A percentile compares a stretch with the other conserved stretches of the same genome.
Conservation (phyloP, 305 asterid genomes). For the Plantago coronopus region DNA sequence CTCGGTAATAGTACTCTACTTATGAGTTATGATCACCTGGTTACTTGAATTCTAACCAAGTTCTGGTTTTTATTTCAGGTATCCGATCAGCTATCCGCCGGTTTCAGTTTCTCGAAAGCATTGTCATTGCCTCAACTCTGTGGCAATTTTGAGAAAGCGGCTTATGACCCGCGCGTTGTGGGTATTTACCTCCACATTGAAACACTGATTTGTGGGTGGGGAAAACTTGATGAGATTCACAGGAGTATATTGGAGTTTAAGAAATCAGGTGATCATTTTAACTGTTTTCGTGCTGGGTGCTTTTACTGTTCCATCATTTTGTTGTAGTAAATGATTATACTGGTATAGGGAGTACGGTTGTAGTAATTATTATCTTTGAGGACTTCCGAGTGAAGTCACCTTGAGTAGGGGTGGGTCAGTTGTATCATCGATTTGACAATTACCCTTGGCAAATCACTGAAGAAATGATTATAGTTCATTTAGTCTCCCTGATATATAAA, state of each 20-base stretch:
- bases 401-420: no score
- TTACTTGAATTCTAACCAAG: no score
- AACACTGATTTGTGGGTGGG: slow-evolving; percentile 77
- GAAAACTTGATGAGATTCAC: slow-evolving; percentile 79
- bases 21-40: no score
- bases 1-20: no score
- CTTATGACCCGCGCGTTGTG: slow-evolving; percentile 76
- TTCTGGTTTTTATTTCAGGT: slow-evolving; percentile 44
- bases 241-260: slow-evolving; percentile 67
- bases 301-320: neutral
- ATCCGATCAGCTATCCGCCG: slow-evolving; percentile 73
- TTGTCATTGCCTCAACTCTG: slow-evolving; percentile 77
- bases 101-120: slow-evolving; percentile 62
- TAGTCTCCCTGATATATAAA: no score
- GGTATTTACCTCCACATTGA: slow-evolving; percentile 80
- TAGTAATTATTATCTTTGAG: no score
- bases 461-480: no score
- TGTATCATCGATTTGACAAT: no score
- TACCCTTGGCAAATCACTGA: no score
- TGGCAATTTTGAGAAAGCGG: slow-evolving; percentile 67
- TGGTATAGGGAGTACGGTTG: no score
- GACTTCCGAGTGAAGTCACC: no score
- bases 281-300: slow-evolving; percentile 1
- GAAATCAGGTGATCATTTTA: slow-evolving; percentile 54
- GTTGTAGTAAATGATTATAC: neutral